A percentile compares a stretch with the other conserved stretches of the same genome.
Evolutionary conservation across 2,329 filamentous ascomycete species (phyloP).

Genomic region (Trichoderma semiorbis): DNA sequence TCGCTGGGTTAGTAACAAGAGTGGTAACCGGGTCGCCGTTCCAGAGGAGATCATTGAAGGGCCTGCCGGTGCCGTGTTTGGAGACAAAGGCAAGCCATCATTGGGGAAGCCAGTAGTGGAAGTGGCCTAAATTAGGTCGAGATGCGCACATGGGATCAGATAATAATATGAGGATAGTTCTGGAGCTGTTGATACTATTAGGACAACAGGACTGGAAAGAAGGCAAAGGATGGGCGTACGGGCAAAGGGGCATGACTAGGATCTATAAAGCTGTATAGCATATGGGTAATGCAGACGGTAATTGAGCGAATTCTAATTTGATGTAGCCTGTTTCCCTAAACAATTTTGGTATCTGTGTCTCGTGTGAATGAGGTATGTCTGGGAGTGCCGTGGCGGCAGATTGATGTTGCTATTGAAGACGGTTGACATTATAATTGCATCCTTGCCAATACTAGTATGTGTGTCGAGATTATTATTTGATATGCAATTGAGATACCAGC

Average conservation of each 20-base stretch:
- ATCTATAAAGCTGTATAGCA: neutral
- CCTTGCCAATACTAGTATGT: neutral
- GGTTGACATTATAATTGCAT: neutral
- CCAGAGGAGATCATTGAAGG: conserved; percentile 65
- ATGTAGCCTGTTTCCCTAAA: neutral
- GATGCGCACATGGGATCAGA: neutral
- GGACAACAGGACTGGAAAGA: neutral
- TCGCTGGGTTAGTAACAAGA: conserved; percentile 67
- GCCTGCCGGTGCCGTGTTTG: conserved; percentile 60
- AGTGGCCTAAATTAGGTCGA: conserved; percentile 37
- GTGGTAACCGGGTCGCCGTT: conserved; percentile 61
- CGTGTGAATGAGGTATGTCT: neutral
- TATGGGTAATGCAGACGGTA: neutral
- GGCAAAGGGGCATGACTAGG: neutral
- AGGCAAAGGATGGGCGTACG: neutral
- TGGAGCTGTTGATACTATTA: neutral
- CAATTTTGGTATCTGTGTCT: neutral
- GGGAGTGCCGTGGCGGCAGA: neutral
- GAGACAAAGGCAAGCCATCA: conserved; percentile 17
- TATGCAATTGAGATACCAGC: neutral
- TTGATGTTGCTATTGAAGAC: neutral
- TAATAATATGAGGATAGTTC: neutral
- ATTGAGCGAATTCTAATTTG: neutral
- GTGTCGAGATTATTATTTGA: neutral
- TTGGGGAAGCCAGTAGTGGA: conserved; percentile 54